Evolutionary conservation across 257 asterid species (phyloP), one percentile per base, ranked within the genome.

Genomic region (Nicotiana undulata): DNA sequence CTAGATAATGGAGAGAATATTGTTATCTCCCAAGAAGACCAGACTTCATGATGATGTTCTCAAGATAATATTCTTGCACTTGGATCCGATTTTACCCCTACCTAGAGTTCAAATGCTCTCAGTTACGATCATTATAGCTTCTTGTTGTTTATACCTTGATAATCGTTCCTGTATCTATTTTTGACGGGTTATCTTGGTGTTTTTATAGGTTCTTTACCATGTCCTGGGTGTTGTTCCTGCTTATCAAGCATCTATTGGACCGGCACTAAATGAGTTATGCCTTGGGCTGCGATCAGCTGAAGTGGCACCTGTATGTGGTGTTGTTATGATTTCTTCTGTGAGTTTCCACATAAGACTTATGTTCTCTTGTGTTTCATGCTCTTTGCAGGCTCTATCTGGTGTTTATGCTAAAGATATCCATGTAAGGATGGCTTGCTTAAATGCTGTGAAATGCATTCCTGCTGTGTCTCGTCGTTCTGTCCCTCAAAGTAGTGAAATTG

Each of bases 151-250:
- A 46, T 44, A 80, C 16, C 85, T 22, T 24, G 80, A 72, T 72
- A 46, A 49, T 22, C 58, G 1, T 46, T 1, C 40, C 60, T 46
- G 40, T 74, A 49, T 74, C 24, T 74, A 49, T 74, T 74, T 72
- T 22, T 49, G 24, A 74, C 13, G 16, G 22, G n/a, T 49, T 74
- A 49, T 74, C 78, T 74, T 49, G 78, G 44, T 74, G 40, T 24
- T 24, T 80, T 79, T 89, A 60, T 90, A 95, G 99, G 99, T 92
- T 79, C 88, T 95, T 82, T 92, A 92, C 88, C 98, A 93, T 85
- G 99, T 88, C 82, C 95, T 95, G 82, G 98, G 99, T 74, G 93
- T 92, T 86, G 96, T 87, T 81, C 99, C 98, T 85, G 93, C 97
- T 78, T 95, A 92, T 86, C 93, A 90, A 85, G 83, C 86, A 81